phyloP scores from a whole-genome alignment of 139 green algal species.

The Medakamo hakoo region DNA sequence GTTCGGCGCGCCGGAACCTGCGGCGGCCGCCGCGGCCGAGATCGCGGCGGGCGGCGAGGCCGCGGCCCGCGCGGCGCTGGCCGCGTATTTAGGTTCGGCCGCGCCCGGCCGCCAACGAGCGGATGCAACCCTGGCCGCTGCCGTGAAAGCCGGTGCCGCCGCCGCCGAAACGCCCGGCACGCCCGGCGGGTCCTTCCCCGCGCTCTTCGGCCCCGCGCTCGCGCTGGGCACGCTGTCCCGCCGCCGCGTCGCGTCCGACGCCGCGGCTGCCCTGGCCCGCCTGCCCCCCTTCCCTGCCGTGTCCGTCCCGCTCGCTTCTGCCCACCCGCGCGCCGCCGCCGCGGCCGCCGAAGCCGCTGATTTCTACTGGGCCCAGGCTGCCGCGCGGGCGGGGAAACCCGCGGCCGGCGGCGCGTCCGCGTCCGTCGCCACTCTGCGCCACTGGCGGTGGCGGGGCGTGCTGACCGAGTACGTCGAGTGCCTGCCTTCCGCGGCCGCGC shows the following conservation, averaged over 20 bases:
- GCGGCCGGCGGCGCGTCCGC: constrained; percentile 5
- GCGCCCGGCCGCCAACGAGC: background rate
- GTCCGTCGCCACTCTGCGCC: constrained; percentile 15
- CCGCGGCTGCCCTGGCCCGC: background rate
- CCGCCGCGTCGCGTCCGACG: constrained; percentile 18
- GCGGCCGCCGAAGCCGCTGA: constrained; percentile 30
- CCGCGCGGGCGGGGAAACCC: constrained; percentile 3
- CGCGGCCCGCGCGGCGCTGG: background rate
- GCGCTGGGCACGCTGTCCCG: constrained; percentile 30
- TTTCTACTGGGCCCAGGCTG: constrained; percentile 44
- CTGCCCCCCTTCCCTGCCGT: constrained; percentile 6
- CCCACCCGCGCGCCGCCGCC: constrained; percentile 16
- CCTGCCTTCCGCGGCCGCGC: constrained; percentile 7
- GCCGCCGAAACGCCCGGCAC: constrained; percentile 16
- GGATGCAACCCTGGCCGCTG: background rate
- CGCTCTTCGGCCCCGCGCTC: constrained; percentile 32
- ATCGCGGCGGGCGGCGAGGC: background rate
- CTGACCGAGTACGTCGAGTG: constrained; percentile 49
- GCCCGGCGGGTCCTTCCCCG: constrained; percentile 34
- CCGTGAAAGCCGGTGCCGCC: constrained; percentile 1
- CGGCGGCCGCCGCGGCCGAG: background rate
- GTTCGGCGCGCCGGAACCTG: background rate
- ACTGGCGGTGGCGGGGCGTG: constrained; percentile 43
- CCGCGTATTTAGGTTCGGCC: background rate
- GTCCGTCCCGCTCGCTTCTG: background rate